Conservation (phyloP, 441 rosid genomes). For the Bruguiera hainesii region DNA sequence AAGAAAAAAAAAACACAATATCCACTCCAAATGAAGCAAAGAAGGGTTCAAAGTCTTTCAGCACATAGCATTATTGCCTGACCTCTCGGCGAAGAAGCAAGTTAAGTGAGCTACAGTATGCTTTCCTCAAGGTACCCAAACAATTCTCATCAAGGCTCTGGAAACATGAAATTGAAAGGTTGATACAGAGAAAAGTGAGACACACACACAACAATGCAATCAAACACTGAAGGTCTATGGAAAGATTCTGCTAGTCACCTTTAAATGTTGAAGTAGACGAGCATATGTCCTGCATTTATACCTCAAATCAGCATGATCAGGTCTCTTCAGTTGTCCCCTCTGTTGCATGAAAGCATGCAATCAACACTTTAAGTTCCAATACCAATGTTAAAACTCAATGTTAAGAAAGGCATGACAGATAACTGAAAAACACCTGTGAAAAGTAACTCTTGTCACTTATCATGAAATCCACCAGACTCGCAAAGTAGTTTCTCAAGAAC, state of each 20-base stretch:
- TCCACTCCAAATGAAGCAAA: neutral
- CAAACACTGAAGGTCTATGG: slow-evolving; percentile 1
- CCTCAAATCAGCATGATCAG: slow-evolving; percentile 99
- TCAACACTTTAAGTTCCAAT: slow-evolving; percentile 22
- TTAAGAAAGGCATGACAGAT: slow-evolving; percentile 11
- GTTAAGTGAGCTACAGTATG: slow-evolving; percentile 95
- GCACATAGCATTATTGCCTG: slow-evolving; percentile 26
- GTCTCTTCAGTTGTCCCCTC: slow-evolving; percentile 99
- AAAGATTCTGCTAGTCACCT: slow-evolving; percentile 41
- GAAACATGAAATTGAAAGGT: slow-evolving; percentile 18
- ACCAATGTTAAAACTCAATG: slow-evolving; percentile 12
- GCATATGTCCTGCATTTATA: slow-evolving; percentile 99
- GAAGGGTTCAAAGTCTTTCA: neutral
- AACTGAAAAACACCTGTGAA: slow-evolving; percentile 67
- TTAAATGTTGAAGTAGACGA: slow-evolving; percentile 95
- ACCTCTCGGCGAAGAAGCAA: slow-evolving; percentile 99
- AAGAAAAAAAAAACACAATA: neutral
- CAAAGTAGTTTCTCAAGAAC: slow-evolving; percentile 94
- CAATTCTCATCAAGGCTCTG: slow-evolving; percentile 96
- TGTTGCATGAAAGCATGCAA: slow-evolving; percentile 38
- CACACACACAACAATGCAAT: slow-evolving; percentile 1
- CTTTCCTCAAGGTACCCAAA: slow-evolving; percentile 89
- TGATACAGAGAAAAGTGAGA: slow-evolving; percentile 14
- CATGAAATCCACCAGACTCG: slow-evolving; percentile 99
- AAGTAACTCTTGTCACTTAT: slow-evolving; percentile 97